Conservation (phyloP, 306 rosid species). For the Dryas alaskensis region DNA sequence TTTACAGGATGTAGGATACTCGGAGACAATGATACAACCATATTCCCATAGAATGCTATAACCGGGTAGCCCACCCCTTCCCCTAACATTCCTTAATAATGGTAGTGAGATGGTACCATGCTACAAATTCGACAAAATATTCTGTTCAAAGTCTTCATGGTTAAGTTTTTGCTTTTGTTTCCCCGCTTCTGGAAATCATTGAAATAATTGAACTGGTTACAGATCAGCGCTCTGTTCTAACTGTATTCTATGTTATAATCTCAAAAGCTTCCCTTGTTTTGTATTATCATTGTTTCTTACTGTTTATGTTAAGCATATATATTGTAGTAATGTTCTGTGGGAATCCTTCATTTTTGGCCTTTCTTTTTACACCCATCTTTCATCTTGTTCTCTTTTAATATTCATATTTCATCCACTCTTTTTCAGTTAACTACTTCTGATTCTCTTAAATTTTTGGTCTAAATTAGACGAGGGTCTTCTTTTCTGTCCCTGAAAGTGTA, state of each 20-base stretch:
- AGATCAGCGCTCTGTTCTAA: too few species aligned
- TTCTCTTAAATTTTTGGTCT: constrained; percentile 13
- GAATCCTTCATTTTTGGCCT: background rate
- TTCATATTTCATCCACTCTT: constrained; percentile 1
- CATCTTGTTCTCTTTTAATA: background rate
- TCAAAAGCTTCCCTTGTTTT: background rate
- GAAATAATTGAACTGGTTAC: background rate
- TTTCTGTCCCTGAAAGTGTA: constrained; percentile 76
- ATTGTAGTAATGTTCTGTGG: background rate
- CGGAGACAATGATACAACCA: background rate
- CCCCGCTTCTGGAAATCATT: background rate
- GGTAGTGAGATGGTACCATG: background rate
- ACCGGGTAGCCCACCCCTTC: too few species aligned
- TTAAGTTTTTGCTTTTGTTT: background rate
- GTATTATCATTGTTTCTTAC: background rate
- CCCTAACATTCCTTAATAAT: background rate
- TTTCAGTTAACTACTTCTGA: constrained; percentile 6
- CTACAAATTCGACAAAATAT: background rate
- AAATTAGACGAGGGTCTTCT: constrained; percentile 84
- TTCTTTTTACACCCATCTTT: background rate
- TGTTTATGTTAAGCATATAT: background rate
- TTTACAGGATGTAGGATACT: background rate
- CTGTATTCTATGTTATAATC: background rate
- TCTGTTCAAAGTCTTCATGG: background rate
- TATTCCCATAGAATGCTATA: background rate